Base-by-base conservation (phyloP, 164 flowering plant species). In the Pachysandra terminalis region DNA sequence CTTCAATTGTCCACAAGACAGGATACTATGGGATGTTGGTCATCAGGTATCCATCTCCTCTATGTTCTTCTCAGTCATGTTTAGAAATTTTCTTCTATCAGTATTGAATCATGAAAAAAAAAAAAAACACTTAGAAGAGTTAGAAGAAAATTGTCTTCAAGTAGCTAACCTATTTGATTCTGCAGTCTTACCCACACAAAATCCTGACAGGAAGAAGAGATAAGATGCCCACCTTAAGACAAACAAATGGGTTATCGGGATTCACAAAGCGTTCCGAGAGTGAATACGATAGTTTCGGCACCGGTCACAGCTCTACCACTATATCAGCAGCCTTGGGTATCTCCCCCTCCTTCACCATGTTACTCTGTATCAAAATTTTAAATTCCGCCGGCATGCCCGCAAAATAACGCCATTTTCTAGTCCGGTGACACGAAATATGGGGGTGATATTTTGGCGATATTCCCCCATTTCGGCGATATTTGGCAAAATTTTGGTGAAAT, bases 221-320 rank as follows among this genome's bases (percentile, higher is more conserved):
- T 59, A 84, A 82, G 80, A 95, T 95, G 97, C 61, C 70, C 1
- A 95, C 97, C 7, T 62, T 95, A 56, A 86, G 98, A 71, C 97
- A 92, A 71, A 91, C 97, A 55, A 79, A 90, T 76, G 98, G 97
- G 14, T 75, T 95, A n/a, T 54, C 96, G 12, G 98, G 98, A 23
- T 95, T 95, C 71, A 90, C 97, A 0, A 95, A 92, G 73, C 87
- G 97, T 6, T 74, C 91, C 0, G 98, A 95, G 82, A 95, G 98
- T 73, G 97, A 89, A 71, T 83, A 85, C 56, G 98, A 95, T 75
- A 74, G 83, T 78, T 95, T 95, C 68, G 98, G 98, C 52, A 78
- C 97, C 26, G 98, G 98, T 63, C 98, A 95, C 67, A 92, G 98
- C 64, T 95, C 98, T 6, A 95, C 96, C 27, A 95, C 84, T 61